A percentile compares a stretch with the other conserved stretches of the same genome.
Evolutionary conservation across 495 filamentous ascomycete species (phyloP).

Genomic region (Lineolata rhizophorae): DNA sequence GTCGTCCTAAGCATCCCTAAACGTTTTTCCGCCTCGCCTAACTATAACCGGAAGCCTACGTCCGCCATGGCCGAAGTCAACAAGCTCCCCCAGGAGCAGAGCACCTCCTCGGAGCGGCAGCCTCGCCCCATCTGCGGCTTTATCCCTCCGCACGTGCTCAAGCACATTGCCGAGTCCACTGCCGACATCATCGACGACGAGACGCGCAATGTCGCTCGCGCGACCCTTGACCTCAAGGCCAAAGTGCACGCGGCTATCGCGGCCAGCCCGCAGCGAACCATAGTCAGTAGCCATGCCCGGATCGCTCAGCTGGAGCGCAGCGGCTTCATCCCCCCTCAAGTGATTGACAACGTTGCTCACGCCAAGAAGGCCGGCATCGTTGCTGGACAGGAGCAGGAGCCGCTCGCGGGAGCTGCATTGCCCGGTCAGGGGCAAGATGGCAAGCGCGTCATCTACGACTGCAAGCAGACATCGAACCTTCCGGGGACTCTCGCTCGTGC

Average conservation of each 20-base stretch:
- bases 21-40: too few species aligned
- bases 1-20: too few species aligned
- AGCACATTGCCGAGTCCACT: background rate
- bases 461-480: background rate
- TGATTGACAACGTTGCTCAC: background rate
- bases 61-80: too few species aligned
- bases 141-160: background rate
- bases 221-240: background rate
- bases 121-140: background rate
- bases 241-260: background rate
- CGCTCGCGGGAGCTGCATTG: background rate
- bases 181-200: background rate
- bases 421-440: background rate
- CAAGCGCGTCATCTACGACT: slow-evolving; percentile 2
- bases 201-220: background rate
- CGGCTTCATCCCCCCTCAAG: background rate
- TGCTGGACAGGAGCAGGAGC: background rate
- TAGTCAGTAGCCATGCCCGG: background rate
- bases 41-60: too few species aligned
- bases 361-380: background rate
- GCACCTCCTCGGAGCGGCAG: too few species aligned
- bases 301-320: background rate
- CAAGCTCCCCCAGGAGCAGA: too few species aligned
- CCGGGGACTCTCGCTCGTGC: slow-evolving; percentile 1
- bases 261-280: too few species aligned